Percentiles rank a stretch among this genome's conserved stretches.
Evolutionary conservation across 2,329 filamentous ascomycete species (phyloP).

Genomic region (Xylariales sp.): DNA sequence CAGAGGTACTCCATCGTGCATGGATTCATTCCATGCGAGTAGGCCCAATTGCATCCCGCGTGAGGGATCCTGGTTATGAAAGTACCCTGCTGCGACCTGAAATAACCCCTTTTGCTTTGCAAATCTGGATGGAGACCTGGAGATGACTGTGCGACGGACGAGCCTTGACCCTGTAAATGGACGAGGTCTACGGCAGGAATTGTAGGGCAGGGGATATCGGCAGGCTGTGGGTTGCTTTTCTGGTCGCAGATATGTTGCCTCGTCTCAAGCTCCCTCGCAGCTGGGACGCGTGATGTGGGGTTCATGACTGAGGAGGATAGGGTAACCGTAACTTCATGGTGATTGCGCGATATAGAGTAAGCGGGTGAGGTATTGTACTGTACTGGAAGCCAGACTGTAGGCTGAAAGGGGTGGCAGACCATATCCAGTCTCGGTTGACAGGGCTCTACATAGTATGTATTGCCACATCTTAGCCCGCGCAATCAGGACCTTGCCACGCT

Average conservation of each 20-base stretch:
- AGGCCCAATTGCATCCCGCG: too few relatives aligned
- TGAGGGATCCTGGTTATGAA: too few relatives aligned
- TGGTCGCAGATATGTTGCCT: background rate
- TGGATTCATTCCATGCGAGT: too few relatives aligned
- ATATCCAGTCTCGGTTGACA: too few relatives aligned
- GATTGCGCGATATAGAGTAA: too few relatives aligned
- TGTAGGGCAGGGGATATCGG: too few relatives aligned
- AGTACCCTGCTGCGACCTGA: too few relatives aligned
- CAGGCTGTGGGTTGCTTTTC: background rate
- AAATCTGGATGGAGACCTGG: background rate
- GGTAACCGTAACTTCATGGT: background rate
- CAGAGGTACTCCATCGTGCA: too few relatives aligned
- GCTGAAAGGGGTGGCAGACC: too few relatives aligned
- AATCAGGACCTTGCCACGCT: too few relatives aligned
- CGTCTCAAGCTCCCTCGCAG: background rate
- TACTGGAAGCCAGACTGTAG: background rate
- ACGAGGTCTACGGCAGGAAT: background rate
- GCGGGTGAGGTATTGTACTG: background rate
- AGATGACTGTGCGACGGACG: background rate
- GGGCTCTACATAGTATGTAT: background rate
- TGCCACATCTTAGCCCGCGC: background rate
- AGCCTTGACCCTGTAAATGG: background rate
- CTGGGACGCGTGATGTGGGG: background rate
- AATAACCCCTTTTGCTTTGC: background rate
- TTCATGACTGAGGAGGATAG: background rate